Evolutionary conservation across 768 basidiomycete genomes (phyloP).

Genomic region (Lentinula aciculospora): DNA sequence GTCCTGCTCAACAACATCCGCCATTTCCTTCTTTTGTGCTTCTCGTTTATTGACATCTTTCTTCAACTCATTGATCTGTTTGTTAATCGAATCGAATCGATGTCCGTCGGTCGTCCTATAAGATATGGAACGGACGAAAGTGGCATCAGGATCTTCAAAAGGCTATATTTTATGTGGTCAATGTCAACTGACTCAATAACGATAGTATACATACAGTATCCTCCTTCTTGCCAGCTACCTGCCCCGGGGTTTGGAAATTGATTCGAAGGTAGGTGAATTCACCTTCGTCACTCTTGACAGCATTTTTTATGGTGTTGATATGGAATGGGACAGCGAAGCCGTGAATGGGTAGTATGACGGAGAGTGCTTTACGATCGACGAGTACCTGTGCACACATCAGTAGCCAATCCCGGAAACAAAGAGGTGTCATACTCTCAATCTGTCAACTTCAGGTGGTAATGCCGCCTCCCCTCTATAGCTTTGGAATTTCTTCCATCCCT

Average conservation of each 20-base stretch:
- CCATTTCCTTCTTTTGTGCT: constrained; percentile 97
- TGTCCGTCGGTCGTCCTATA: constrained; percentile 88
- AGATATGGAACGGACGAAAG: constrained; percentile 92
- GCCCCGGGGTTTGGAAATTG: constrained; percentile 98
- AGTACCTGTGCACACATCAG: constrained; percentile 51
- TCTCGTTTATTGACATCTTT: constrained; percentile 97
- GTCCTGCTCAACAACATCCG: constrained; percentile 96
- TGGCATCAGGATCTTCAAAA: constrained; percentile 94
- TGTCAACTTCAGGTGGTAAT: constrained; percentile 78
- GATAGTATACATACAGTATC: constrained; percentile 66
- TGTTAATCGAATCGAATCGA: constrained; percentile 84
- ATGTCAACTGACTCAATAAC: background rate
- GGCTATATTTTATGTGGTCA: constrained; percentile 42
- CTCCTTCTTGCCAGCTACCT: constrained; percentile 96
- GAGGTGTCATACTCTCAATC: constrained; percentile 54
- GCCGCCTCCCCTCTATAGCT: constrained; percentile 95
- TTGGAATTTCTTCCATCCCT: constrained; percentile 93
- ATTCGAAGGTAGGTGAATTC: constrained; percentile 93
- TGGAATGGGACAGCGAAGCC: constrained; percentile 97
- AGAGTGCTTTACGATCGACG: constrained; percentile 87
- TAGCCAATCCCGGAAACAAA: background rate
- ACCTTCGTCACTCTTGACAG: constrained; percentile 94
- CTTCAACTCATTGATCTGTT: constrained; percentile 92
- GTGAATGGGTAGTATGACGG: constrained; percentile 87
- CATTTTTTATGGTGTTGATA: constrained; percentile 97